Percentiles rank a stretch among this genome's conserved stretches.
Evolutionary conservation across 2,329 filamentous ascomycete genomes (phyloP).

Genomic region (Cylindrodendrum hubeiense): DNA sequence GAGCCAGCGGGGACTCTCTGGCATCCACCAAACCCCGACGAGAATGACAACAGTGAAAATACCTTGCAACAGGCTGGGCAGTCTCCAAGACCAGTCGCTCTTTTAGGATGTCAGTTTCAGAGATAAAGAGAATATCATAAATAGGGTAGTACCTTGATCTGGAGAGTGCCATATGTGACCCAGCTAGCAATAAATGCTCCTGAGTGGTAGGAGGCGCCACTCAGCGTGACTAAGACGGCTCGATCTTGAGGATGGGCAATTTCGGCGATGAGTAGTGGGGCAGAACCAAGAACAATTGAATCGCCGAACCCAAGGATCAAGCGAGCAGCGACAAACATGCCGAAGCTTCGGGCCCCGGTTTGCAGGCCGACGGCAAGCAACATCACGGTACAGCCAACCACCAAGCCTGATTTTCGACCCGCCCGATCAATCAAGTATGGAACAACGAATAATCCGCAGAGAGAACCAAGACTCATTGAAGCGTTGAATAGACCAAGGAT

Average conservation of each 20-base stretch:
- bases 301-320: constrained; percentile 10
- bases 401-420: constrained; percentile 16
- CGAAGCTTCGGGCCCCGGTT: constrained; percentile 9
- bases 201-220: constrained; percentile 9
- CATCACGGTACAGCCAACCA: constrained; percentile 11
- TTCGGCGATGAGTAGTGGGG: constrained; percentile 10
- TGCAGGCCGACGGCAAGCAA: constrained; percentile 14
- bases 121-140: background rate
- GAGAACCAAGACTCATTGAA: constrained; percentile 16
- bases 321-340: constrained; percentile 13
- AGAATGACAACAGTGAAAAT: constrained; percentile 32
- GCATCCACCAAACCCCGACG: constrained; percentile 49
- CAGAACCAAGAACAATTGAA: constrained; percentile 13
- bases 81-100: constrained; percentile 33
- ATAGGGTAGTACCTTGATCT: background rate
- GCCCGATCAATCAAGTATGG: constrained; percentile 12
- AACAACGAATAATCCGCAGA: constrained; percentile 8
- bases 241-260: constrained; percentile 16
- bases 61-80: constrained; percentile 31
- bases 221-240: constrained; percentile 14
- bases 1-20: constrained; percentile 54
- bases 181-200: constrained; percentile 15
- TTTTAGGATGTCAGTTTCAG: background rate
- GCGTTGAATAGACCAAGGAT: constrained; percentile 19
- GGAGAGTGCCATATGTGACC: constrained; percentile 10